Percentiles rank a stretch among this genome's conserved stretches.
Conservation (phyloP, 768 basidiomycete genomes). For the Agaricus subrufescens region DNA sequence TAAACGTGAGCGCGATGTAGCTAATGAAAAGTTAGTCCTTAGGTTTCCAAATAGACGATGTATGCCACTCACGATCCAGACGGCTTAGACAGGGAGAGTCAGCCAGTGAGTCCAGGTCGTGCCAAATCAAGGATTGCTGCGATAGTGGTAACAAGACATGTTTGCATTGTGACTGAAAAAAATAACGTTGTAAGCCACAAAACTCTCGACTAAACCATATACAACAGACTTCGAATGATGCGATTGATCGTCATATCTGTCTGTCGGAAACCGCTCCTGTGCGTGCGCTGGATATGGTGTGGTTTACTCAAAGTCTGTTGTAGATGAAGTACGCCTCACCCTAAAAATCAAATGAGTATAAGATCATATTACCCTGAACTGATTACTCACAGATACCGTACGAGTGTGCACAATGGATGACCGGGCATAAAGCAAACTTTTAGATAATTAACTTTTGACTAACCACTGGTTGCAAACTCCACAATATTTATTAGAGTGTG, state of each 20-base stretch:
- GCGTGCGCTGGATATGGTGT: conserved; percentile 22
- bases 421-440: too few species aligned
- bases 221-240: conserved; percentile 32
- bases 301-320: background rate
- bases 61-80: conserved; percentile 9
- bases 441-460: too few species aligned
- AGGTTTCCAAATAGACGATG: background rate
- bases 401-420: conserved; percentile 26
- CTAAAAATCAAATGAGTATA: background rate
- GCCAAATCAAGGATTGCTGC: conserved; percentile 28
- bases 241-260: conserved; percentile 38
- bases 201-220: too few species aligned
- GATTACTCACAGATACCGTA: conserved; percentile 34
- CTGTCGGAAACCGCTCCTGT: conserved; percentile 35
- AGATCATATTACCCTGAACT: background rate
- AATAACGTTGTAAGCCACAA: background rate
- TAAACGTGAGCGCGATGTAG: conserved; percentile 32
- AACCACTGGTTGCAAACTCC: conserved; percentile 16
- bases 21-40: conserved; percentile 13
- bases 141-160: conserved; percentile 29
- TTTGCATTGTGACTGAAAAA: conserved; percentile 29
- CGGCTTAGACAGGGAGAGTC: background rate
- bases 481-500: conserved; percentile 12
- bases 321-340: background rate
- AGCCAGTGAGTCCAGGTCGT: background rate